Conservation (phyloP, 2,329 filamentous ascomycete genomes). For the Nemania sp. region DNA sequence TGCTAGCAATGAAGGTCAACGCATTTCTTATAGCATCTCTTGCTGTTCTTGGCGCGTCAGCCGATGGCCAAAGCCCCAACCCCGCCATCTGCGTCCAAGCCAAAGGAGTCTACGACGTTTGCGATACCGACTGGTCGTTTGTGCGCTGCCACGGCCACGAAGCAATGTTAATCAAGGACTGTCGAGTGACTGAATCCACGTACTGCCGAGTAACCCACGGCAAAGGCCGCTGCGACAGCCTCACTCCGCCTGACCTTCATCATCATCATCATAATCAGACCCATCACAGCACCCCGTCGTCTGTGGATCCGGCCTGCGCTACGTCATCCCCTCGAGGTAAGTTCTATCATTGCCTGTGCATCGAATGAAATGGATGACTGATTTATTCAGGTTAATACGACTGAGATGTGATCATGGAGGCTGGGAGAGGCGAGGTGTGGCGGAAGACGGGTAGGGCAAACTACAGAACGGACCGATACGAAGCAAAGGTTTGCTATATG, state of each 20-base stretch:
- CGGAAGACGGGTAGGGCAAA: too few relatives aligned
- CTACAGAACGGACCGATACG: too few relatives aligned
- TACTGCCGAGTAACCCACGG: constrained; percentile 15
- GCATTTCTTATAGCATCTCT: constrained; percentile 4
- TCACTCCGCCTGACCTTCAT: constrained; percentile 4
- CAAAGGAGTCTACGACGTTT: constrained; percentile 20
- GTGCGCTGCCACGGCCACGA: constrained; percentile 17
- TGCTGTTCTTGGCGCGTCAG: neutral
- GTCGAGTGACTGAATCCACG: neutral
- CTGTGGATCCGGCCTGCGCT: too few relatives aligned
- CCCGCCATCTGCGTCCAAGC: constrained; percentile 1
- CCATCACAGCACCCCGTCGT: neutral
- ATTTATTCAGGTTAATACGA: too few relatives aligned
- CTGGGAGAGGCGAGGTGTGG: too few relatives aligned
- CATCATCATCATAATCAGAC: neutral
- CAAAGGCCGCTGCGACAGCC: constrained; percentile 13
- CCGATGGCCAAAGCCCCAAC: neutral
- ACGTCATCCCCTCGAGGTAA: too few relatives aligned
- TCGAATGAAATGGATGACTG: too few relatives aligned
- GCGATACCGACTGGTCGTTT: constrained; percentile 18
- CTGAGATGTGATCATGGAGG: too few relatives aligned
- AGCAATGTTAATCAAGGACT: constrained; percentile 13
- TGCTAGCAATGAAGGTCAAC: constrained; percentile 11
- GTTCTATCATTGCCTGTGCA: too few relatives aligned
- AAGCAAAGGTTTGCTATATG: too few relatives aligned